These are phyloP conservation scores for Rhodotorula sp. DNA, from an alignment of 1,284 basidiomycete species.

Conservation along the genomic window DNA sequence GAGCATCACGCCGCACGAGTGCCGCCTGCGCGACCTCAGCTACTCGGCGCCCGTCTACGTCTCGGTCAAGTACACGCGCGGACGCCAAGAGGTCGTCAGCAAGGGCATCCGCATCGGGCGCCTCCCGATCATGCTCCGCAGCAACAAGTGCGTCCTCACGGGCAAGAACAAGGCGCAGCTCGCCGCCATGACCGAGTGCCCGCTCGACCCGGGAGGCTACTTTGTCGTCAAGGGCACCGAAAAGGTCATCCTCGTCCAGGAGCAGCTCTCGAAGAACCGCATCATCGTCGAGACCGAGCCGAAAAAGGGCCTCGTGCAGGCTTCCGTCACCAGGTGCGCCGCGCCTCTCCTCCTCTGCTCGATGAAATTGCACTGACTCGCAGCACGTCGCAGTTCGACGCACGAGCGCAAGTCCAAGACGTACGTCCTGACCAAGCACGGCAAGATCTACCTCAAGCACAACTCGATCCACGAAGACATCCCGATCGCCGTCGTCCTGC, in stretches of 20 bases:
- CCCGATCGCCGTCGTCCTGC: slow-evolving; percentile 93
- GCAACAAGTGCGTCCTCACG: slow-evolving; percentile 88
- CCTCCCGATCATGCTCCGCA: slow-evolving; percentile 94
- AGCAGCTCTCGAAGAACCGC: slow-evolving; percentile 98
- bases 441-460: slow-evolving; percentile 93
- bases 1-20: slow-evolving; percentile 94
- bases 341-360: too few species aligned
- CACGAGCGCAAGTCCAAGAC: slow-evolving; percentile 99
- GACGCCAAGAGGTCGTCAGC: slow-evolving; percentile 80
- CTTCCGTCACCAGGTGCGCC: slow-evolving; percentile 92
- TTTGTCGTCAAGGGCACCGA: slow-evolving; percentile 99
- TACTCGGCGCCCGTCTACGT: slow-evolving; percentile 94
- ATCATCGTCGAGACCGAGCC: slow-evolving; percentile 96
- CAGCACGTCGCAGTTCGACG: slow-evolving; percentile 67
- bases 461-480: slow-evolving; percentile 98
- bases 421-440: slow-evolving; percentile 92
- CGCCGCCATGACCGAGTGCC: slow-evolving; percentile 93
- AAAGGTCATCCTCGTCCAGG: slow-evolving; percentile 98
- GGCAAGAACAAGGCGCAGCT: slow-evolving; percentile 76
- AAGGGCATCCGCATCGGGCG: slow-evolving; percentile 87
- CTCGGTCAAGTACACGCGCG: slow-evolving; percentile 92
- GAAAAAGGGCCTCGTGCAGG: slow-evolving; percentile 88
- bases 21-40: slow-evolving; percentile 91
- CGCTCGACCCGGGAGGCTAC: slow-evolving; percentile 96
- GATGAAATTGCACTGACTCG: background rate